Evolutionary conservation across 139 green algal genomes (phyloP).

Genomic region (Chlamydomonas urium): DNA sequence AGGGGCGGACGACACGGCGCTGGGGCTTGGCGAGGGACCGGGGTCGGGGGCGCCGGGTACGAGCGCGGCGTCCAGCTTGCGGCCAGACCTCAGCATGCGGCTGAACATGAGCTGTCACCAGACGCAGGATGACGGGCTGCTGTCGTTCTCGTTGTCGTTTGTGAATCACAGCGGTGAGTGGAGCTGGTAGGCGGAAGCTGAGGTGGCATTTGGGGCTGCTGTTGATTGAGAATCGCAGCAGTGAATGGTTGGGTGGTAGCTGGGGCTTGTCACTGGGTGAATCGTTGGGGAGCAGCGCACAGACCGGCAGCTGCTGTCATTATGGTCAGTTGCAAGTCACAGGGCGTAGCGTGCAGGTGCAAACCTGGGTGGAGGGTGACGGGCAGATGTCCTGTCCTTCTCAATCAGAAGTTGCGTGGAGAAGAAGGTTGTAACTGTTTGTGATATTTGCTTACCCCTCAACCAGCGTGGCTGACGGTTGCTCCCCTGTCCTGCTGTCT

Average conservation of each 20-base stretch:
- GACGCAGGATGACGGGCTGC: slow-evolving; percentile 10
- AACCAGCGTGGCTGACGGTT: no score
- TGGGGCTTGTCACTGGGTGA: not conserved
- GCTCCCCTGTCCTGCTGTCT: no score
- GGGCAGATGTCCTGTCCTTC: no score
- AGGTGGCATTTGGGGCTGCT: not conserved
- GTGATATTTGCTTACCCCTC: not conserved
- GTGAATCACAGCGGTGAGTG: slow-evolving; percentile 21
- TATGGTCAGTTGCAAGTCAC: no score
- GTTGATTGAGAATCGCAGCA: not conserved
- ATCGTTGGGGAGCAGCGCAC: not conserved
- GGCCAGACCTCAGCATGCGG: not conserved
- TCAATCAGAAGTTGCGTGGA: not conserved
- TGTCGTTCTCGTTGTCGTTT: slow-evolving; percentile 29
- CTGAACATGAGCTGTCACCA: slow-evolving; percentile 6
- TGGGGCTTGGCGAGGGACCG: no score
- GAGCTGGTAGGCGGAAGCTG: not conserved
- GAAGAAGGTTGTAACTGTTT: not conserved
- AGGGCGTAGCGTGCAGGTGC: no score
- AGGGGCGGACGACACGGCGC: no score
- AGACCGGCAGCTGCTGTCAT: not conserved
- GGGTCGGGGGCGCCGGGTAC: no score
- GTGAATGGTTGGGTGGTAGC: no score
- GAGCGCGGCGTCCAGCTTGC: not conserved
- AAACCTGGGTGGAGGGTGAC: no score